These are phyloP conservation scores for Tylopilus sp. DNA, from an alignment of 768 basidiomycete species.

Conservation along the genomic window DNA sequence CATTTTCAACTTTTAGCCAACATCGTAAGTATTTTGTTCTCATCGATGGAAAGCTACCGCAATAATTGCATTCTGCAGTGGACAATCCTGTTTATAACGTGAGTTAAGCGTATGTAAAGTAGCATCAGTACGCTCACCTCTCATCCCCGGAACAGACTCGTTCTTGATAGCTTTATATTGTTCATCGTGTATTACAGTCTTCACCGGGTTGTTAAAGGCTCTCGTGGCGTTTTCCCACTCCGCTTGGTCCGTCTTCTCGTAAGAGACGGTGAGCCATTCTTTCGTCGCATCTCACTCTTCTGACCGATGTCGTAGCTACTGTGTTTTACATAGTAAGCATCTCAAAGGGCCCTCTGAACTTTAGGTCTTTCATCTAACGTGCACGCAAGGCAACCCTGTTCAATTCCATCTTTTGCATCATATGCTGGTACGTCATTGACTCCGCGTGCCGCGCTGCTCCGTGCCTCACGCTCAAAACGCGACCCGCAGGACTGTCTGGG, in stretches of 20 bases:
- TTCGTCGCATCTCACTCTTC: neutral
- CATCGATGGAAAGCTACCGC: neutral
- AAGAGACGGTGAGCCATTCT: slow-evolving; percentile 23
- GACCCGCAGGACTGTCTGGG: slow-evolving; percentile 8
- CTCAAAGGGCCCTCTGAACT: neutral
- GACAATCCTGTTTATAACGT: slow-evolving; percentile 14
- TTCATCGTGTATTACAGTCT: slow-evolving; percentile 4
- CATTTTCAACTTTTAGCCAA: neutral
- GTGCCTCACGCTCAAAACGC: neutral
- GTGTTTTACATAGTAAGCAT: slow-evolving; percentile 16
- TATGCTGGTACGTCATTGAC: slow-evolving; percentile 13
- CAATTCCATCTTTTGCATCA: slow-evolving; percentile 4
- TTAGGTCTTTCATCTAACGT: neutral
- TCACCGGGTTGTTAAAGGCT: neutral
- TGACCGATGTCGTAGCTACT: slow-evolving; percentile 6
- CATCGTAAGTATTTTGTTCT: slow-evolving; percentile 6
- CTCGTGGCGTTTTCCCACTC: neutral
- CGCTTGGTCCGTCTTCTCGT: slow-evolving; percentile 13
- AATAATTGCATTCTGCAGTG: slow-evolving; percentile 10
- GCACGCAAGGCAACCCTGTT: slow-evolving; percentile 4
- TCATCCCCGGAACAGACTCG: slow-evolving; percentile 8
- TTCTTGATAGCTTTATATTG: slow-evolving; percentile 14
- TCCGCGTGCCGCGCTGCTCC: neutral
- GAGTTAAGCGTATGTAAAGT: neutral
- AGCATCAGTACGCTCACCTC: neutral